Percentiles rank a stretch among this genome's conserved stretches.
These are phyloP conservation scores for Aleurites moluccanus DNA, from an alignment of 441 rosid species.

Conservation along the genomic window DNA sequence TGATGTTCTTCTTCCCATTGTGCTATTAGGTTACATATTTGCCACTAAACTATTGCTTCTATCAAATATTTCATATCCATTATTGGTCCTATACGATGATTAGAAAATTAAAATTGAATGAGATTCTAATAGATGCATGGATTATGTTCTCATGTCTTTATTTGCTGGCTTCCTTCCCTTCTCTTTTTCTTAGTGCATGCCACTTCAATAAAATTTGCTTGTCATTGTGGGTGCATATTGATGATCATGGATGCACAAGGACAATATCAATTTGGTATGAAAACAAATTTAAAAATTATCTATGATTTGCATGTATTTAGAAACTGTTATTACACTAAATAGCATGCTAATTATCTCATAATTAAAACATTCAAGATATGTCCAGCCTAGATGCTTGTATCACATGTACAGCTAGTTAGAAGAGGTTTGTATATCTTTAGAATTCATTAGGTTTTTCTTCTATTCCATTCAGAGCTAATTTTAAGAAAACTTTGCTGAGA, in stretches of 20 bases:
- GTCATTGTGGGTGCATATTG: not conserved
- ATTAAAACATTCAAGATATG: not conserved
- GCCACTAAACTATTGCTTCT: not conserved
- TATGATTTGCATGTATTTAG: not conserved
- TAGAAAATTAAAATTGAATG: not conserved
- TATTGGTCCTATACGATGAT: not conserved
- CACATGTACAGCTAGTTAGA: not conserved
- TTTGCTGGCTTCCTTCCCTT: not conserved
- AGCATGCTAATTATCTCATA: not conserved
- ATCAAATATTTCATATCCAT: not conserved
- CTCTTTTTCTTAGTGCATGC: not conserved
- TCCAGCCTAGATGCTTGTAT: conserved; percentile 1
- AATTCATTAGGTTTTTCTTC: not conserved
- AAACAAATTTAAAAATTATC: not conserved
- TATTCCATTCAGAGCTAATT: not conserved
- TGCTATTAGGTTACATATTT: not conserved
- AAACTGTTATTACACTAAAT: not conserved
- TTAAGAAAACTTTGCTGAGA: not conserved
- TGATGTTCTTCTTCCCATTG: not conserved
- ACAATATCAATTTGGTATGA: not conserved
- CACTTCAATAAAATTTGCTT: not conserved
- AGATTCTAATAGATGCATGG: not conserved
- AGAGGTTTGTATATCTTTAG: not conserved
- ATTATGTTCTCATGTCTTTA: conserved; percentile 12
- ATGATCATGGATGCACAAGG: not conserved